phyloP scores from a whole-genome alignment of 2,329 filamentous ascomycete species.

The Hypoxylon sp. region DNA sequence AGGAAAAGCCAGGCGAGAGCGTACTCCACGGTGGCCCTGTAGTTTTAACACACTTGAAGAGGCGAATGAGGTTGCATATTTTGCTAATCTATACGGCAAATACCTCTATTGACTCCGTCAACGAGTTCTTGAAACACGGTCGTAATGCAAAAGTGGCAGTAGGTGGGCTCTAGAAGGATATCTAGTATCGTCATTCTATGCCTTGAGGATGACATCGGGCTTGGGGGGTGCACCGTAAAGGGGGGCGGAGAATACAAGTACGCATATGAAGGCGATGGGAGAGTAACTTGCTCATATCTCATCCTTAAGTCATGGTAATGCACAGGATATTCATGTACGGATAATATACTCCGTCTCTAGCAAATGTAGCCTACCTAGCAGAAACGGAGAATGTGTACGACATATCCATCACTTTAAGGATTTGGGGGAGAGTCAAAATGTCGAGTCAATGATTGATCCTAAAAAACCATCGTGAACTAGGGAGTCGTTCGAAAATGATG shows the following conservation, averaged over 20 bases:
- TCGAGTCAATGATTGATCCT: background rate
- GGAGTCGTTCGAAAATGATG: background rate
- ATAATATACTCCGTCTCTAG: background rate
- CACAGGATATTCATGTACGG: background rate
- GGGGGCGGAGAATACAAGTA: constrained; percentile 2
- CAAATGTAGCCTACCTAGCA: constrained; percentile 1
- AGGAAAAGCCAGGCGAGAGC: constrained; percentile 13
- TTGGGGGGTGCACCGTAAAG: no score
- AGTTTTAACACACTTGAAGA: constrained; percentile 31
- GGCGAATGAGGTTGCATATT: constrained; percentile 4
- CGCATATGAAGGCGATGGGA: background rate
- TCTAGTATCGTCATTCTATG: constrained; percentile 12
- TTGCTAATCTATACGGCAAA: constrained; percentile 19
- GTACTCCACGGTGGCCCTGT: constrained; percentile 8
- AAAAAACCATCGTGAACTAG: background rate
- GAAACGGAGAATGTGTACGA: constrained; percentile 6
- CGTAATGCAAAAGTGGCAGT: constrained; percentile 31
- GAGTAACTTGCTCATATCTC: constrained; percentile 1
- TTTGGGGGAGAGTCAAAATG: constrained; percentile 2
- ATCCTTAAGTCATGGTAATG: background rate
- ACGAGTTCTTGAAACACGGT: constrained; percentile 22
- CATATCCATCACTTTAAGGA: background rate
- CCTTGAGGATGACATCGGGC: constrained; percentile 1
- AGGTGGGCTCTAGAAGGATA: constrained; percentile 17
- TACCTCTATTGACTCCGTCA: constrained; percentile 28